Percentiles rank a stretch among this genome's conserved stretches.
phyloP scores from a whole-genome alignment of 805 yeast species.

The Hanseniaspora clermontiae region DNA sequence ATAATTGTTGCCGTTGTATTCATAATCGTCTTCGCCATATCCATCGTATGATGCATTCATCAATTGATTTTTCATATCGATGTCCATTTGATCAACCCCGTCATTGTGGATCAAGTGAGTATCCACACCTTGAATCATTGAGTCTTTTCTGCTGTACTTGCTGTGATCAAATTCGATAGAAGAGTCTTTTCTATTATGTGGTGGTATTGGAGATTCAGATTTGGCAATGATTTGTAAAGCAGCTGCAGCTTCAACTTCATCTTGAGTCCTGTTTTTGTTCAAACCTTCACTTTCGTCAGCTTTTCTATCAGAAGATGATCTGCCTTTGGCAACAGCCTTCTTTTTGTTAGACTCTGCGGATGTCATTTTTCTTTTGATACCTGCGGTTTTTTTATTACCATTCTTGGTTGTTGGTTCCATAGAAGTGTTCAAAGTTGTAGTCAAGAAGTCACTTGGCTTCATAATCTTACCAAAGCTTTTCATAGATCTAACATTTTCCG shows the following conservation, averaged over 20 bases:
- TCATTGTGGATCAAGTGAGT: constrained; percentile 1
- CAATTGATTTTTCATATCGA: constrained; percentile 1
- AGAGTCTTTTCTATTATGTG: background rate
- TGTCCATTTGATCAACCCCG: background rate
- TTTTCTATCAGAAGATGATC: no score
- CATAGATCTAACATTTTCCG: background rate
- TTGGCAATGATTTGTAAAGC: constrained; percentile 11
- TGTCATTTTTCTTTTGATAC: background rate
- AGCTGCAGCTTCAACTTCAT: constrained; percentile 5
- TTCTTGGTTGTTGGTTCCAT: constrained; percentile 10
- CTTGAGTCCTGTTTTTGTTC: background rate
- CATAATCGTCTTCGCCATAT: background rate
- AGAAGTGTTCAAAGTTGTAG: constrained; percentile 7
- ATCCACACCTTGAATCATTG: background rate
- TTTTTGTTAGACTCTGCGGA: background rate
- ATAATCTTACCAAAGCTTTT: constrained; percentile 7
- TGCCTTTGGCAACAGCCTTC: background rate
- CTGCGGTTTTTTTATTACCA: background rate
- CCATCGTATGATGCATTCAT: background rate
- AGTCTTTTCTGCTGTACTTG: background rate
- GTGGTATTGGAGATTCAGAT: constrained; percentile 8
- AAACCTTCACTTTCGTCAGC: background rate
- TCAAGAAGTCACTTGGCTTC: constrained; percentile 12
- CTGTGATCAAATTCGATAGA: background rate
- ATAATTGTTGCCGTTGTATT: background rate